Evolutionary conservation across 345 rosid species (phyloP).

Genomic region (Corymbia maculata): DNA sequence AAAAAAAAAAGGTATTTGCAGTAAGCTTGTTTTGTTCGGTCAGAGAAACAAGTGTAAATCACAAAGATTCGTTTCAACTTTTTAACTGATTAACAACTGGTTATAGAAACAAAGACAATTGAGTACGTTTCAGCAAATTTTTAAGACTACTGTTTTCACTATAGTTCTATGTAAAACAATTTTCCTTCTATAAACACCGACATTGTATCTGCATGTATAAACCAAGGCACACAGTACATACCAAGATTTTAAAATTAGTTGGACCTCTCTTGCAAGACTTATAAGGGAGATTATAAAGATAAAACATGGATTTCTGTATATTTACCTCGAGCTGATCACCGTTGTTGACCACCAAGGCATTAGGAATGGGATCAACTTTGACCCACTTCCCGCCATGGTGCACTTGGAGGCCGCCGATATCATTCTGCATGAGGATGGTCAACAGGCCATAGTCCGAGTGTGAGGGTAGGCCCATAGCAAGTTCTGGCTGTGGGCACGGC

Average conservation of each 20-base stretch:
- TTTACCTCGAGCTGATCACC: slow-evolving; percentile 2
- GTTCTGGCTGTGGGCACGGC: slow-evolving; percentile 39
- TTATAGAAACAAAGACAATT: neutral
- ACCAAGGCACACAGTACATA: neutral
- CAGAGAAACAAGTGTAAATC: neutral
- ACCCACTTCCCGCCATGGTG: slow-evolving; percentile 32
- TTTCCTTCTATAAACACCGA: neutral
- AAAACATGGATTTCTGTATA: neutral
- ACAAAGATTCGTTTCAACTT: neutral
- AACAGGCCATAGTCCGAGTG: slow-evolving; percentile 48
- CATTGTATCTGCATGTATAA: no score
- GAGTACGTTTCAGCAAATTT: neutral
- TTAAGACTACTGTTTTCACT: neutral
- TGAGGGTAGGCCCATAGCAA: slow-evolving; percentile 37
- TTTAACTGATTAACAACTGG: neutral
- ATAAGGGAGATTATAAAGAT: no score
- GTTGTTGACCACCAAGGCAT: slow-evolving; percentile 27
- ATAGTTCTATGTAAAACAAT: no score
- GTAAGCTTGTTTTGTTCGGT: neutral
- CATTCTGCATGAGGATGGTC: slow-evolving; percentile 30
- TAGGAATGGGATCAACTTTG: slow-evolving; percentile 7
- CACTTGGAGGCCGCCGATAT: slow-evolving; percentile 29
- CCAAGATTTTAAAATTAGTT: no score
- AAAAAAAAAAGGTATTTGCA: neutral
- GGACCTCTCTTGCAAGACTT: neutral